phyloP scores from a whole-genome alignment of 2,329 filamentous ascomycete species.

The Bertia moriformis region DNA sequence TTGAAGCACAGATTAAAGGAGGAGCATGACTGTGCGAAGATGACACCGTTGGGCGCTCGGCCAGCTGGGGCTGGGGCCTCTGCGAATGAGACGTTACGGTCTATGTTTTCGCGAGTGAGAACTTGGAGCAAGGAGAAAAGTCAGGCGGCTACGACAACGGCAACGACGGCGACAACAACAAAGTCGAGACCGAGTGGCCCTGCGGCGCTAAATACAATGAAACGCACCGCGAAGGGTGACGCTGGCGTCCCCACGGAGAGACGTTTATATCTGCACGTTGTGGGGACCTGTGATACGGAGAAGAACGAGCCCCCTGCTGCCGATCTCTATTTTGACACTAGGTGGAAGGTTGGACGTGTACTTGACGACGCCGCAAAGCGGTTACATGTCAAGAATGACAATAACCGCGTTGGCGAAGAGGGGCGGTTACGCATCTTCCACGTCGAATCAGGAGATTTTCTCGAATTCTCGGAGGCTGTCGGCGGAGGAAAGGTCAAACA shows the following conservation, averaged over 20 bases:
- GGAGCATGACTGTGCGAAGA: conserved; percentile 28
- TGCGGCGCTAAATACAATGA: background rate
- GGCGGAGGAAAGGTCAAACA: background rate
- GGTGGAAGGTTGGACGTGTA: conserved; percentile 1
- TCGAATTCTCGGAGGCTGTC: background rate
- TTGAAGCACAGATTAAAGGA: conserved; percentile 28
- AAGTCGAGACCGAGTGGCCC: background rate
- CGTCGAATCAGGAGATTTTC: background rate
- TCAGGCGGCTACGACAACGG: too few species aligned
- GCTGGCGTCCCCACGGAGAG: background rate
- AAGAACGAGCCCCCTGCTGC: background rate
- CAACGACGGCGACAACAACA: background rate
- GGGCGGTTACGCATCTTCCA: background rate
- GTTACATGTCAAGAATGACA: background rate
- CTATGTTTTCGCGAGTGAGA: background rate
- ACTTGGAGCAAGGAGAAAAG: conserved; percentile 23
- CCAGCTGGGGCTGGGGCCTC: background rate
- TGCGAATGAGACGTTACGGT: background rate
- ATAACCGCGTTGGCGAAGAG: background rate
- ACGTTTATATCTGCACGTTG: background rate
- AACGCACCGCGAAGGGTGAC: background rate
- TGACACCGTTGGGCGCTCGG: conserved; percentile 43
- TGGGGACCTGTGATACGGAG: background rate
- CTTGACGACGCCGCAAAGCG: background rate
- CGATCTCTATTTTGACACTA: background rate